Evolutionary conservation across 208 protist species (phyloP).

Genomic region (Trypanosoma boissoni): DNA sequence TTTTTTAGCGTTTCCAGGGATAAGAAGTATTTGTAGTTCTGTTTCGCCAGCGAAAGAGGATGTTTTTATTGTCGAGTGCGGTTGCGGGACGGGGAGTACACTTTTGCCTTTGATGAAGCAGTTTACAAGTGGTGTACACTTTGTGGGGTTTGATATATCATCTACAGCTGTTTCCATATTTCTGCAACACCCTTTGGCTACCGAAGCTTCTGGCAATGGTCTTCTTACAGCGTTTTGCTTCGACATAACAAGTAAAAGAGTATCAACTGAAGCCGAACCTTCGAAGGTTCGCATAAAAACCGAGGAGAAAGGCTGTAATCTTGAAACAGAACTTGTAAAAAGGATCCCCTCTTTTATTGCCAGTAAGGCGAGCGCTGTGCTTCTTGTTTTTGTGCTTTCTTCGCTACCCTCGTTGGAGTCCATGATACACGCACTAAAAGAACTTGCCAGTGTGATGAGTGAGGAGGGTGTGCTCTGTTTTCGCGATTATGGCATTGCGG

Average conservation of each 20-base stretch:
- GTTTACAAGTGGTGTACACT: slow-evolving; percentile 33
- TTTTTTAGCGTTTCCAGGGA: slow-evolving; percentile 60
- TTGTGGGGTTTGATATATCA: slow-evolving; percentile 73
- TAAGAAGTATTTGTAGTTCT: slow-evolving; percentile 38
- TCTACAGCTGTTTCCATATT: slow-evolving; percentile 43
- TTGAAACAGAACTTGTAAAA: slow-evolving; percentile 24
- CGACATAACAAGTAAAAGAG: slow-evolving; percentile 22
- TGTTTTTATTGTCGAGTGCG: slow-evolving; percentile 62
- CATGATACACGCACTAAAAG: slow-evolving; percentile 52
- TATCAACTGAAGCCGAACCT: neutral
- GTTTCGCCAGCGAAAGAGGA: neutral
- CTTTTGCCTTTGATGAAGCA: slow-evolving; percentile 64
- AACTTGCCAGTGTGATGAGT: slow-evolving; percentile 40
- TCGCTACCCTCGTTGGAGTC: slow-evolving; percentile 48
- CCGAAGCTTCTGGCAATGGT: slow-evolving; percentile 16
- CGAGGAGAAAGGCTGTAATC: slow-evolving; percentile 10
- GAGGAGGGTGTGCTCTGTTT: slow-evolving; percentile 56
- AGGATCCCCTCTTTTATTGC: slow-evolving; percentile 11
- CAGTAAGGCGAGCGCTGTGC: slow-evolving; percentile 37
- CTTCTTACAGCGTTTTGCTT: slow-evolving; percentile 40
- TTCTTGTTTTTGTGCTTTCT: slow-evolving; percentile 84
- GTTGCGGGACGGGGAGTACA: slow-evolving; percentile 75
- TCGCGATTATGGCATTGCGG: slow-evolving; percentile 70
- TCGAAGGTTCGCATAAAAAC: slow-evolving; percentile 27
- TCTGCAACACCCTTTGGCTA: slow-evolving; percentile 37